Evolutionary conservation across 176 grass and related monocot species (phyloP).

Genomic region (Raddia distichophylla): DNA sequence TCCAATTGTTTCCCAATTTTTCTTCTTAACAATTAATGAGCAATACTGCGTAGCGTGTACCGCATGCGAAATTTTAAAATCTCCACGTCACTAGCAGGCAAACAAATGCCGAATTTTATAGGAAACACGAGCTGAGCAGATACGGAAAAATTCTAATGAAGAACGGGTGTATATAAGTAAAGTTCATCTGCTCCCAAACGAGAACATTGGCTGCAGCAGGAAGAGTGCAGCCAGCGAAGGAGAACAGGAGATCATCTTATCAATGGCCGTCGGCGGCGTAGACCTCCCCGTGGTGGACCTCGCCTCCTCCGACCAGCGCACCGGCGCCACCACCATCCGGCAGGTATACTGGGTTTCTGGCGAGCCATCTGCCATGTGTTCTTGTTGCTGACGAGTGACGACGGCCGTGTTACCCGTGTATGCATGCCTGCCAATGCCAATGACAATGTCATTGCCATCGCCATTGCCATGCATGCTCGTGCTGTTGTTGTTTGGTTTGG

Average conservation of each 20-base stretch:
- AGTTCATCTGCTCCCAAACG: background rate
- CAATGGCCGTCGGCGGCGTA: background rate
- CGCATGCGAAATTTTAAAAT: background rate
- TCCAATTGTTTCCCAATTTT: background rate
- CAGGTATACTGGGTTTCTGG: conserved; percentile 22
- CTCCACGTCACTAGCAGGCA: background rate
- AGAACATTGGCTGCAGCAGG: too few relatives aligned
- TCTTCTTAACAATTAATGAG: background rate
- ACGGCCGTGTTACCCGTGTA: too few relatives aligned
- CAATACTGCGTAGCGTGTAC: background rate
- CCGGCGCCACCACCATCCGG: conserved; percentile 44
- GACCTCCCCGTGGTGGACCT: conserved; percentile 65
- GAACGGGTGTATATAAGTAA: background rate
- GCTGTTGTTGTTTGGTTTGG: background rate
- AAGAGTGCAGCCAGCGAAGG: too few relatives aligned
- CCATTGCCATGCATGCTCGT: background rate
- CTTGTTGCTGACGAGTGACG: background rate
- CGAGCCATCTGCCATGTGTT: too few relatives aligned
- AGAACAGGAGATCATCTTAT: background rate
- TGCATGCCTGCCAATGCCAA: too few relatives aligned
- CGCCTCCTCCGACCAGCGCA: conserved; percentile 37
- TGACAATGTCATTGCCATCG: too few relatives aligned
- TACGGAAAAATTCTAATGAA: background rate
- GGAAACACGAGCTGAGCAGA: background rate
- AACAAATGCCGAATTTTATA: too few relatives aligned